These are phyloP conservation scores for Acmispon strigosus DNA, from an alignment of 306 rosid genomes.

Conservation along the genomic window DNA sequence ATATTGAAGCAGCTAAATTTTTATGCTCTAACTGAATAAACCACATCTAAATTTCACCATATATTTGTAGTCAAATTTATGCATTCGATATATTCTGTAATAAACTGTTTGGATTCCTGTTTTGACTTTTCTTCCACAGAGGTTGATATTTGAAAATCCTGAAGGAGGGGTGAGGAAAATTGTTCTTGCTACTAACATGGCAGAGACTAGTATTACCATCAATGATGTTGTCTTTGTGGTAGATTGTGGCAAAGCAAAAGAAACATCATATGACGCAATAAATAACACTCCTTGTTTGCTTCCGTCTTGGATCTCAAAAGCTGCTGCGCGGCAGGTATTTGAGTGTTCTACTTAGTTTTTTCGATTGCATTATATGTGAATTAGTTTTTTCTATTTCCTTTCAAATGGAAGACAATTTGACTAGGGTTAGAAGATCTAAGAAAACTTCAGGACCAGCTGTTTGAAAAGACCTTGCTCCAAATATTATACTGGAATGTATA, in stretches of 20 bases:
- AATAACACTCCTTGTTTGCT: slow-evolving; percentile 99
- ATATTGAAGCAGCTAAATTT: not conserved
- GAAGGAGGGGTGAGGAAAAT: slow-evolving; percentile 83
- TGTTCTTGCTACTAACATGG: slow-evolving; percentile 94
- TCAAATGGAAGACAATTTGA: not conserved
- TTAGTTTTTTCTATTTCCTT: not conserved
- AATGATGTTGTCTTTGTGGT: slow-evolving; percentile 89
- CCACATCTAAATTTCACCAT: not conserved
- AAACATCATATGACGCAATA: slow-evolving; percentile 93
- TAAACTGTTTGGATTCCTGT: slow-evolving; percentile 1
- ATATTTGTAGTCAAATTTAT: not conserved
- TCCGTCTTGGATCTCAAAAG: slow-evolving; percentile 99
- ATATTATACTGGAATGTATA: slow-evolving; percentile 4
- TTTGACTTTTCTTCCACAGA: slow-evolving; percentile 43
- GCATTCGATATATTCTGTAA: not conserved
- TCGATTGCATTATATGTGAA: slow-evolving; percentile 1
- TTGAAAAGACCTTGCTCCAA: not conserved
- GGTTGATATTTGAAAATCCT: slow-evolving; percentile 81
- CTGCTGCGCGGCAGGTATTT: slow-evolving; percentile 84
- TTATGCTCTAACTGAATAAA: not conserved
- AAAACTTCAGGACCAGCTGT: not conserved
- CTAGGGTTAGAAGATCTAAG: slow-evolving; percentile 7
- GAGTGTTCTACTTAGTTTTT: slow-evolving; percentile 11
- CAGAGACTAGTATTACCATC: slow-evolving; percentile 95
- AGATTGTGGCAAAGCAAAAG: slow-evolving; percentile 98